Percentiles rank a stretch among this genome's conserved stretches.
phyloP scores from a whole-genome alignment of 2,329 filamentous ascomycete species.

The Elsinoe fawcettii region DNA sequence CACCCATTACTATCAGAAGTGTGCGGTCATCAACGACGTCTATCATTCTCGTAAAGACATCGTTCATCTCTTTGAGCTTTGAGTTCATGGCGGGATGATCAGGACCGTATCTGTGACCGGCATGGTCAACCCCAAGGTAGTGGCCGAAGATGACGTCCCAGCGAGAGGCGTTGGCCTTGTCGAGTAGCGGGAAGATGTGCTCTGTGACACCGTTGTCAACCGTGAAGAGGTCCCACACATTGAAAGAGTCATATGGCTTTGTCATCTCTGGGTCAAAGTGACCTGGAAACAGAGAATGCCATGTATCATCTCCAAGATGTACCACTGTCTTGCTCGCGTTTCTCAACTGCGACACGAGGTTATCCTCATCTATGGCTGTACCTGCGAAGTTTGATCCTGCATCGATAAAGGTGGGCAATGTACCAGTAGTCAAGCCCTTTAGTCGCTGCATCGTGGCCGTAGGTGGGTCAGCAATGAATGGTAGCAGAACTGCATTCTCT shows the following conservation, averaged over 20 bases:
- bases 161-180: constrained; percentile 53
- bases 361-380: constrained; percentile 91
- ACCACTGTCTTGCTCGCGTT: constrained; percentile 68
- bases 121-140: constrained; percentile 91
- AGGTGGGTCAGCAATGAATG: constrained; percentile 94
- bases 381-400: constrained; percentile 92
- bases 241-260: constrained; percentile 89
- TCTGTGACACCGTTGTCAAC: constrained; percentile 92
- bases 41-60: constrained; percentile 64
- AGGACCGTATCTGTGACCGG: constrained; percentile 90
- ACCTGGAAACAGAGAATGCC: constrained; percentile 86
- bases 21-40: constrained; percentile 72
- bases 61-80: constrained; percentile 88
- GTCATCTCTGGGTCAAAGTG: constrained; percentile 86
- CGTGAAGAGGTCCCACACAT: constrained; percentile 95
- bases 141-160: constrained; percentile 97
- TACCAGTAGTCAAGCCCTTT: constrained; percentile 91
- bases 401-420: constrained; percentile 88
- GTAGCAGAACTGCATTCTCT: constrained; percentile 76
- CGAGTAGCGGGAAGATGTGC: constrained; percentile 77
- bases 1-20: constrained; percentile 91
- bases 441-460: constrained; percentile 87
- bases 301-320: constrained; percentile 96
- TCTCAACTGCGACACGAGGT: constrained; percentile 57
- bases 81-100: constrained; percentile 85